Conservation (phyloP, 116 monocot species). For the Iris pallida region DNA sequence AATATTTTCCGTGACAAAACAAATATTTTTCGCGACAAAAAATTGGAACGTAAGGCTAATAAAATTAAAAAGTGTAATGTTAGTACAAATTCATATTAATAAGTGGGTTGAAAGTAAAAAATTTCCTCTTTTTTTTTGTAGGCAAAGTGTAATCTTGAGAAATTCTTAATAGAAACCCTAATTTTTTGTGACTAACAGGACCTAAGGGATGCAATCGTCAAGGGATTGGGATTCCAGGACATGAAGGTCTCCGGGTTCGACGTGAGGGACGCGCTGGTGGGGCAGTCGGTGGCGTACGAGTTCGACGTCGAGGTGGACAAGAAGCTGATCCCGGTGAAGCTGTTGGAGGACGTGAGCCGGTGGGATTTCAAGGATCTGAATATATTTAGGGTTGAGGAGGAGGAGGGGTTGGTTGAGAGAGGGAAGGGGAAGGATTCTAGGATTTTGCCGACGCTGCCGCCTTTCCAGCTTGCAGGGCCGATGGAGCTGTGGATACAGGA, state of each 20-base stretch:
- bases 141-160: neutral
- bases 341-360: constrained; percentile 73
- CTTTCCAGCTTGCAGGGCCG: constrained; percentile 89
- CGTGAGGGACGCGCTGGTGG: constrained; percentile 66
- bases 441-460: constrained; percentile 44
- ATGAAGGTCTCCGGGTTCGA: constrained; percentile 78
- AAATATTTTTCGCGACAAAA: no score
- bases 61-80: no score
- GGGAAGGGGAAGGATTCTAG: constrained; percentile 17
- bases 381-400: constrained; percentile 29
- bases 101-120: no score
- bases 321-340: constrained; percentile 71
- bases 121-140: neutral
- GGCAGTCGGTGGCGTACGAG: constrained; percentile 80
- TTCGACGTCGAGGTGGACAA: constrained; percentile 81
- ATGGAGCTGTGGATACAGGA: constrained; percentile 99
- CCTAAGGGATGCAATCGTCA: constrained; percentile 76
- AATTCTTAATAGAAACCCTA: neutral
- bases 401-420: constrained; percentile 37
- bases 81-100: no score
- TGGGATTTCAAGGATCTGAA: constrained; percentile 74
- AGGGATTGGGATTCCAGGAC: constrained; percentile 52
- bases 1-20: no score
- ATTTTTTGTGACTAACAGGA: constrained; percentile 36
- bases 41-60: no score